Conservation (phyloP, 1,284 basidiomycete genomes). For the Wallemia hederae region DNA sequence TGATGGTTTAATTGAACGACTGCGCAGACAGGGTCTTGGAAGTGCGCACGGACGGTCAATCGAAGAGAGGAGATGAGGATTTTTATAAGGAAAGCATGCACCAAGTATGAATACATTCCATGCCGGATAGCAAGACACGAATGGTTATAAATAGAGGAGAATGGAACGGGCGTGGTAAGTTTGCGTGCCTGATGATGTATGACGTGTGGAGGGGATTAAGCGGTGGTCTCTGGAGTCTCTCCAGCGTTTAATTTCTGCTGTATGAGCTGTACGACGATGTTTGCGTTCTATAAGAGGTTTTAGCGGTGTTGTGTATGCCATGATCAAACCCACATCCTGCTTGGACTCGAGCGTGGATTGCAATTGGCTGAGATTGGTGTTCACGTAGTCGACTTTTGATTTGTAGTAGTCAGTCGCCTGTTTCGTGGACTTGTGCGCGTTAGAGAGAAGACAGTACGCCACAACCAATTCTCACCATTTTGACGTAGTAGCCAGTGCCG, state of each 20-base stretch:
- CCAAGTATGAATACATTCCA: too few species aligned
- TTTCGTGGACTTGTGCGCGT: constrained; percentile 29
- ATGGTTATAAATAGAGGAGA: too few species aligned
- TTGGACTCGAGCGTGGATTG: constrained; percentile 66
- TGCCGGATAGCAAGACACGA: too few species aligned
- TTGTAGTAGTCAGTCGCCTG: constrained; percentile 50
- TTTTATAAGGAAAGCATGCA: too few species aligned
- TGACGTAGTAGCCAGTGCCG: constrained; percentile 85
- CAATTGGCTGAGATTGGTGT: constrained; percentile 44
- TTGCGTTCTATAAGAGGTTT: constrained; percentile 28
- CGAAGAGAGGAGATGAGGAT: too few species aligned
- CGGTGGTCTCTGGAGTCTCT: too few species aligned
- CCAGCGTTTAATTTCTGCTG: constrained; percentile 32
- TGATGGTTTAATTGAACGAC: too few species aligned
- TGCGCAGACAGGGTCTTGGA: too few species aligned
- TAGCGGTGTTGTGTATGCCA: not conserved
- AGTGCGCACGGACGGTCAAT: too few species aligned
- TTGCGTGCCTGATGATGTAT: not conserved
- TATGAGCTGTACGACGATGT: constrained; percentile 37
- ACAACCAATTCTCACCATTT: constrained; percentile 34
- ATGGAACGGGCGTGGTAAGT: too few species aligned
- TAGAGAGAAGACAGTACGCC: constrained; percentile 4
- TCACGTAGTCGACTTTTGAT: constrained; percentile 44
- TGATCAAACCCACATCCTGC: constrained; percentile 24
- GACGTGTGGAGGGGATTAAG: too few species aligned